Evolutionary conservation across 2,329 filamentous ascomycete genomes (phyloP), one percentile per base, ranked within the genome.

Genomic region (Colletotrichum cordylinicola): DNA sequence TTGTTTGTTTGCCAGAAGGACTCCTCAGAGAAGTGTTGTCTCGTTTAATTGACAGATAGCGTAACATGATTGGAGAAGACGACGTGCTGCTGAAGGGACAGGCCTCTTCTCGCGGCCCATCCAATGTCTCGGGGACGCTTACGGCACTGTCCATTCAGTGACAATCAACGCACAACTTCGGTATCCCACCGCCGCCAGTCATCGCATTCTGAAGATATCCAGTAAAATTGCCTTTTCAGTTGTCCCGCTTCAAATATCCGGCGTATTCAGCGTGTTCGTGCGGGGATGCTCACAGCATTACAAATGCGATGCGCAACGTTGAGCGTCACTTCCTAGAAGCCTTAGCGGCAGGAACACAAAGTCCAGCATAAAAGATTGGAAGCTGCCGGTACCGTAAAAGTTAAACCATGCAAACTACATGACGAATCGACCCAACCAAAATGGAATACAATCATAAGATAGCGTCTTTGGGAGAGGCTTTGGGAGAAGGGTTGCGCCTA

Each of bases 1-100:
- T 21, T 21, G 10, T 52, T 13, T 52, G 10, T 24, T 21, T 21
- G 12, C 13, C 6, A 13, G 43, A 8, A n/a, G 12, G 0, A 2
- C 10, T 52, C 43, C 43, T 13, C n/a, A 21, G 2, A 8, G 0
- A 13, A 21, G 2, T 2, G 10, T 8, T 13, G 6, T 13, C 2
- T 1, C 9, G n/a, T 21, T 48, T 24, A 7, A 6, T 52, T n/a
- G 9, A 24, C 43, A 21, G 43, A 8, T 2, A 2, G 43, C 43
- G 43, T 52, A n/a, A 21, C n/a, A 21, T 21, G 43, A 12, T 13
- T 2, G 43, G n/a, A 21, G n/a, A 21, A 52, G 43, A 21, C 43
- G 12, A 2, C 12, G 2, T 52, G 43, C 13, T 21, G 43, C 43
- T 21, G 43, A 21, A 6, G 43, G 8, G 10, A 52, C 43, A 12